These are phyloP conservation scores for Thecaphora frezii DNA, from an alignment of 1,284 basidiomycete genomes.

Conservation along the genomic window DNA sequence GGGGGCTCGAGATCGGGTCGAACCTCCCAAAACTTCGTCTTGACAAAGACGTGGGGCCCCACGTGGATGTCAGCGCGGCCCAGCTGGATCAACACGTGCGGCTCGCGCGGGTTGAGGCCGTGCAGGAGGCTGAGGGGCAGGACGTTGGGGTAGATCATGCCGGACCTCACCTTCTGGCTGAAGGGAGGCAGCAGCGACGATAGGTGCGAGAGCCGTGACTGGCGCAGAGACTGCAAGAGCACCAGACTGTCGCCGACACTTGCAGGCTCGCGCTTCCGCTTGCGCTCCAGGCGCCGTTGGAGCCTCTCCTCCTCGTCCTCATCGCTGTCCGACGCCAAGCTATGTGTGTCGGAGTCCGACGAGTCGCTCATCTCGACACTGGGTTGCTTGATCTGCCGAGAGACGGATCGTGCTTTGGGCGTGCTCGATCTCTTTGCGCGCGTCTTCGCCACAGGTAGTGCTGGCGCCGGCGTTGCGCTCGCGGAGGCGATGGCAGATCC, in stretches of 20 bases:
- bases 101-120: slow-evolving; percentile 42
- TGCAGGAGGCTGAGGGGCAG: slow-evolving; percentile 41
- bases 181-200: slow-evolving; percentile 50
- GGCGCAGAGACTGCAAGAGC: slow-evolving; percentile 52
- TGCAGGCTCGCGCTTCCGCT: slow-evolving; percentile 28
- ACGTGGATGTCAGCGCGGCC: slow-evolving; percentile 50
- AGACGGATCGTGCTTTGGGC: neutral
- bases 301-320: slow-evolving; percentile 20
- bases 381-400: neutral
- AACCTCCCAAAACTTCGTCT: slow-evolving; percentile 52
- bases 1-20: slow-evolving; percentile 37
- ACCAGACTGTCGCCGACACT: slow-evolving; percentile 42
- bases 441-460: neutral
- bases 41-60: slow-evolving; percentile 48
- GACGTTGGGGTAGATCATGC: slow-evolving; percentile 40
- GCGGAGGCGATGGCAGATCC: neutral
- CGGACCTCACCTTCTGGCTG: slow-evolving; percentile 41
- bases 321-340: slow-evolving; percentile 28
- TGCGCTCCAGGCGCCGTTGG: slow-evolving; percentile 21
- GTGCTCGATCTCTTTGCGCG: neutral
- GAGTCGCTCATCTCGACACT: neutral
- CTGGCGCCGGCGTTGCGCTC: neutral
- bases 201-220: slow-evolving; percentile 55
- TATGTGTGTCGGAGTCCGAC: slow-evolving; percentile 19
- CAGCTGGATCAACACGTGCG: slow-evolving; percentile 45